Percentiles rank a stretch among this genome's conserved stretches.
These are phyloP conservation scores for Erodium maritimum DNA, from an alignment of 345 rosid species.

Conservation along the genomic window DNA sequence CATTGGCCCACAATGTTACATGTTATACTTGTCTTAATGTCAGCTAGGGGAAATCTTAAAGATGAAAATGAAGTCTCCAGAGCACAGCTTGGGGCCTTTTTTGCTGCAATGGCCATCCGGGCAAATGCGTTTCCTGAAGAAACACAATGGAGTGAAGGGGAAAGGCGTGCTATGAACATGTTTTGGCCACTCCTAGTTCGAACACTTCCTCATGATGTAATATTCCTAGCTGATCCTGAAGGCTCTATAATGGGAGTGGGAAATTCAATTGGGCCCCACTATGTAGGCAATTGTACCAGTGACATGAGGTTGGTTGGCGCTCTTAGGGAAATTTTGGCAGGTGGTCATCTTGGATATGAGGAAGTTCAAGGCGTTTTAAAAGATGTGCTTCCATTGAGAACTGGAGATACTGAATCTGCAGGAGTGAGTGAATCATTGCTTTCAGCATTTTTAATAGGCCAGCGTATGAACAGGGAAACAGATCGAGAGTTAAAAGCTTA, in stretches of 20 bases:
- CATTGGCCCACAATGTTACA: neutral
- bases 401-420: constrained; percentile 26
- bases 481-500: constrained; percentile 91
- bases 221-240: constrained; percentile 92
- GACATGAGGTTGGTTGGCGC: constrained; percentile 98
- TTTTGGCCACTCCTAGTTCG: constrained; percentile 76
- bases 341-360: constrained; percentile 90
- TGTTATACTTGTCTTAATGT: constrained; percentile 8
- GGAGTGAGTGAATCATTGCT: constrained; percentile 81
- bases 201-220: constrained; percentile 65
- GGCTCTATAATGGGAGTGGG: constrained; percentile 73
- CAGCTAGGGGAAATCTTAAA: constrained; percentile 68
- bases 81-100: constrained; percentile 91
- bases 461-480: constrained; percentile 93
- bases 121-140: constrained; percentile 83
- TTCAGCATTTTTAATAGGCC: constrained; percentile 93
- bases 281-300: constrained; percentile 46
- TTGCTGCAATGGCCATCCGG: constrained; percentile 90
- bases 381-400: constrained; percentile 68
- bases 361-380: constrained; percentile 83
- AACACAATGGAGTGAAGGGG: constrained; percentile 97
- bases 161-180: constrained; percentile 51
- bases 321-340: constrained; percentile 84
- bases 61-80: constrained; percentile 67
- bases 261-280: constrained; percentile 65